A percentile compares a stretch with the other conserved stretches of the same genome.
Conservation (phyloP, 768 basidiomycete species). For the Termitomyces eurrhizus region DNA sequence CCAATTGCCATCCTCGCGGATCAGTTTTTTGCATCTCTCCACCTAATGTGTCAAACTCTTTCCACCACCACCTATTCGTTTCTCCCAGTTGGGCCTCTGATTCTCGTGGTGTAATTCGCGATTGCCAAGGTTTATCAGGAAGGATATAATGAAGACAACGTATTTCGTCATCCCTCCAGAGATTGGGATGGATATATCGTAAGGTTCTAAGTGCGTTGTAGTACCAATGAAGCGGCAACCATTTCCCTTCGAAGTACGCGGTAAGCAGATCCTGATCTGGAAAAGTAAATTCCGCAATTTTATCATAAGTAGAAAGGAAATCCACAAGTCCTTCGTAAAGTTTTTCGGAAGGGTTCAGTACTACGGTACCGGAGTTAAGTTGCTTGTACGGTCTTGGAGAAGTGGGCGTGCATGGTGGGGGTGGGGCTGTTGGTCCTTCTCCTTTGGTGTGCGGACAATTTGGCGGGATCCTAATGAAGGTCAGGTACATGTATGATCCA, state of each 20-base stretch:
- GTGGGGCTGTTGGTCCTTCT: constrained; percentile 37
- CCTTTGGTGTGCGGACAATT: constrained; percentile 83
- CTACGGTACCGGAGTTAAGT: constrained; percentile 88
- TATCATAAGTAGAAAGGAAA: constrained; percentile 46
- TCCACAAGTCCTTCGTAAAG: constrained; percentile 50
- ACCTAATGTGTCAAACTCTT: constrained; percentile 46
- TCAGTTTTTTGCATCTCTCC: constrained; percentile 41
- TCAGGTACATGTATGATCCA: background rate
- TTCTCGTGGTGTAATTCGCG: constrained; percentile 37
- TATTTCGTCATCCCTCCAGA: constrained; percentile 87
- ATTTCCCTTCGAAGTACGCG: constrained; percentile 70
- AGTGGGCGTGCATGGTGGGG: constrained; percentile 27
- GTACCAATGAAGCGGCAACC: constrained; percentile 78
- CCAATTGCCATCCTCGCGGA: constrained; percentile 44
- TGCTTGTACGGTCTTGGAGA: constrained; percentile 76
- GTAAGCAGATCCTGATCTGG: constrained; percentile 93
- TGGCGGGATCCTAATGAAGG: constrained; percentile 67
- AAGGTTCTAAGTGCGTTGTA: constrained; percentile 95
- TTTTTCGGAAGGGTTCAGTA: constrained; percentile 68
- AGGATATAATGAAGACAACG: constrained; percentile 87
- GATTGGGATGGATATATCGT: constrained; percentile 57
- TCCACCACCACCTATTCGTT: constrained; percentile 80
- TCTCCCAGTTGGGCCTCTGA: constrained; percentile 41
- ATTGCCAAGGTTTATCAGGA: constrained; percentile 82
- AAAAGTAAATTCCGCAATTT: constrained; percentile 50